A percentile compares a stretch with the other conserved stretches of the same genome.
Conservation (phyloP, 2,329 filamentous ascomycete species). For the Akanthomyces uredinophilus region DNA sequence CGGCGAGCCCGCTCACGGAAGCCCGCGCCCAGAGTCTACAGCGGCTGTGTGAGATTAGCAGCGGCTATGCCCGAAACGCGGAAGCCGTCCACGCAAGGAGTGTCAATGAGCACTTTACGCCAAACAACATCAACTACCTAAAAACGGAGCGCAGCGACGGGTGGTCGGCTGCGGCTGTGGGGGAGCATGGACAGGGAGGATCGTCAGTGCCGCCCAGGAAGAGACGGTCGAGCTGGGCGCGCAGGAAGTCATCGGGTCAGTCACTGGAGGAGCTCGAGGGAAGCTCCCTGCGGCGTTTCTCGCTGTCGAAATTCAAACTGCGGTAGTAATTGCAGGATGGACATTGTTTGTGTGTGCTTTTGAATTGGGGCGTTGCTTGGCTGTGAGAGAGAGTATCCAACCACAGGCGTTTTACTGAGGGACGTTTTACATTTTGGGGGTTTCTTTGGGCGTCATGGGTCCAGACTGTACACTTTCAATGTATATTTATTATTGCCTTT, state of each 20-base stretch:
- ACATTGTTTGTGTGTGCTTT: too few species aligned
- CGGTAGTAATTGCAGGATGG: not conserved
- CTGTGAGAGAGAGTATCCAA: not conserved
- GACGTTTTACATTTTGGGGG: too few species aligned
- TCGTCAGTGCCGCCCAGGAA: not conserved
- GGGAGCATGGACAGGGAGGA: not conserved
- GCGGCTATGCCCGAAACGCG: not conserved
- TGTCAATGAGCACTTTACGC: not conserved
- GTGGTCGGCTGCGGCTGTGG: not conserved
- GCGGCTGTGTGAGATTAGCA: conserved; percentile 7
- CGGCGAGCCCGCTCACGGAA: not conserved
- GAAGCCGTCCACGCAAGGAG: too few species aligned
- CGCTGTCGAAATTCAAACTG: not conserved
- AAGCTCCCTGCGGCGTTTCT: not conserved
- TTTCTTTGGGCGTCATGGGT: not conserved
- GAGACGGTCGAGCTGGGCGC: not conserved
- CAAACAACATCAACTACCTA: conserved; percentile 4
- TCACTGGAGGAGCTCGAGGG: conserved; percentile 4
- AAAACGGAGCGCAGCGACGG: not conserved
- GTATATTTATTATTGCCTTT: not conserved
- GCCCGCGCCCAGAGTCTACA: conserved; percentile 1
- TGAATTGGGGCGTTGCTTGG: not conserved
- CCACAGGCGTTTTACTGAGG: not conserved
- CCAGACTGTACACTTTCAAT: not conserved
- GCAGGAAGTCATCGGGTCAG: conserved; percentile 1